These are phyloP conservation scores for Saccharomycopsis oosterbeekiorum DNA, from an alignment of 805 yeast species.

Conservation along the genomic window DNA sequence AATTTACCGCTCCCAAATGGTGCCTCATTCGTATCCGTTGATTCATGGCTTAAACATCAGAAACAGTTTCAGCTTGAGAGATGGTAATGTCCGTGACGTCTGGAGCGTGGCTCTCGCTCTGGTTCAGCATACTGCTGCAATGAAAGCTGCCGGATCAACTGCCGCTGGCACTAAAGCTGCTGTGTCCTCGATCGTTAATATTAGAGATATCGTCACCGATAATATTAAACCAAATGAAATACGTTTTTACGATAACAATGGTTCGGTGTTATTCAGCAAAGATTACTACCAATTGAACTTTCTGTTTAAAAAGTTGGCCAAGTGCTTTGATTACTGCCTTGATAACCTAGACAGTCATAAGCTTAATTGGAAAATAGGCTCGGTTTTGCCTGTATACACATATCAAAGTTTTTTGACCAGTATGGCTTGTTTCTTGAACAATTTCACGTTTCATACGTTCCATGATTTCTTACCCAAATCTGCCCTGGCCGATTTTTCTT, in stretches of 20 bases:
- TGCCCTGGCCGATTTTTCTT: neutral
- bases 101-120: constrained; percentile 32
- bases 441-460: constrained; percentile 11
- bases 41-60: constrained; percentile 49
- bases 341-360: neutral
- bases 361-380: constrained; percentile 5
- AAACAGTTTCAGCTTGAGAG: constrained; percentile 41
- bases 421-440: constrained; percentile 17
- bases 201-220: constrained; percentile 16
- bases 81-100: constrained; percentile 51
- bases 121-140: neutral
- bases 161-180: neutral
- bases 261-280: constrained; percentile 1
- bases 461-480: constrained; percentile 4
- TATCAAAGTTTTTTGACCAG: constrained; percentile 6
- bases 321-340: neutral
- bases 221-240: neutral
- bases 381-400: constrained; percentile 9
- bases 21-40: constrained; percentile 50
- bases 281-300: constrained; percentile 8
- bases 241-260: constrained; percentile 2
- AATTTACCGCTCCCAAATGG: constrained; percentile 49
- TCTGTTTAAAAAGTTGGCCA: neutral
- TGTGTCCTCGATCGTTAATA: neutral
- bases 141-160: neutral